Evolutionary conservation across 805 yeast species (phyloP), one percentile per base, ranked within the genome.

Genomic region (Komagataella populi): DNA sequence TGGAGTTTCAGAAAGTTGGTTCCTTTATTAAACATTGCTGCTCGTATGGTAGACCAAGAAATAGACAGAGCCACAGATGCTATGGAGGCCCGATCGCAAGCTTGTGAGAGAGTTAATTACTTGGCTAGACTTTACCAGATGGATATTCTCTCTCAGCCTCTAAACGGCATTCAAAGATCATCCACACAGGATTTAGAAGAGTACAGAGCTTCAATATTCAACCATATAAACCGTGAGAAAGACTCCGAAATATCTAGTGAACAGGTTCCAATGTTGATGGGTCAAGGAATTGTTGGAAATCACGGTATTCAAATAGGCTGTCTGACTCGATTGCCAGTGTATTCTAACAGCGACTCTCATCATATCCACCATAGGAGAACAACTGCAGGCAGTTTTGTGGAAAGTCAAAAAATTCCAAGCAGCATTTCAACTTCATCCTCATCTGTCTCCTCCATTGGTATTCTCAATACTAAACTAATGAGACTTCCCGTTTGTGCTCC

Each of bases 251-350:
- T 48, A 6, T 36, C 48, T 10, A 45, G 36, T 17, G 24, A 20
- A 3, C 46, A 48, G 4, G 30, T 17, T 36, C 14, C 49, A 6
- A 45, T 60, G 23, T 53, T 66, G 3, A 58, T 66, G 6, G 71
- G 70, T 8, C 70, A 67, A 53, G 65, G 68, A 4, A 68, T 68
- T n/a, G 50, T 47, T 1, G 58, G 60, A 47, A 68, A 65, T 51
- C 55, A 61, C 3, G 70, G 70, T 7, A 56, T 68, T 2, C 68
- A 65, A 16, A 51, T 66, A 23, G 57, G 54, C 16, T 59, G 67
- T 8, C 52, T 68, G 17, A 59, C 58, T 45, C 66, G 64, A 50
- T 53, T 64, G 14, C 71, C 71, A 6, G 60, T 62, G 16, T 68
- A 68, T 50, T 66, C 63, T 23, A 39, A n/a, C 44, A 30, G 43